These are phyloP conservation scores for Ichthyophthirius multifiliis DNA, from an alignment of 169 alveolate species.

Conservation along the genomic window DNA sequence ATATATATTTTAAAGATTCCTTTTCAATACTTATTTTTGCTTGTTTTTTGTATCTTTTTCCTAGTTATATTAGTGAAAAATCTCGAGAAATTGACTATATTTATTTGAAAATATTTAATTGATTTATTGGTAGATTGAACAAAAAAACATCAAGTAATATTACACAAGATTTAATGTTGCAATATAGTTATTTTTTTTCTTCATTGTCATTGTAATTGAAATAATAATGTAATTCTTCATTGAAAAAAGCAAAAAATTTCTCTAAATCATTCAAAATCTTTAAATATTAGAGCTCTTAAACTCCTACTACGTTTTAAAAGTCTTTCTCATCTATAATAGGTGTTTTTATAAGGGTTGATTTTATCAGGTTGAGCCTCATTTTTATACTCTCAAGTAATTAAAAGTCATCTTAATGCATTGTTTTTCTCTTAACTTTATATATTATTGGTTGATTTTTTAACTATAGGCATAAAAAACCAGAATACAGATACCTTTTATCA, in stretches of 20 bases:
- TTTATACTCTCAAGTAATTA: constrained; percentile 52
- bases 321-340: constrained; percentile 79
- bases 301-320: constrained; percentile 53
- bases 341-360: constrained; percentile 69
- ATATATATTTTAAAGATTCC: constrained; percentile 62
- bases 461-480: constrained; percentile 46
- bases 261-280: constrained; percentile 60
- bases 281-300: constrained; percentile 55
- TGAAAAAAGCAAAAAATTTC: constrained; percentile 49
- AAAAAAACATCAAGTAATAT: constrained; percentile 69
- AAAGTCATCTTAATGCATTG: constrained; percentile 48
- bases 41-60: constrained; percentile 64
- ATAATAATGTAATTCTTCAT: constrained; percentile 28
- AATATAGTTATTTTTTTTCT: too few relatives aligned
- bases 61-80: constrained; percentile 59
- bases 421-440: constrained; percentile 22
- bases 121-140: constrained; percentile 73
- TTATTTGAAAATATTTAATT: constrained; percentile 53
- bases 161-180: constrained; percentile 68
- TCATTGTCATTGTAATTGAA: too few relatives aligned
- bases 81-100: constrained; percentile 75
- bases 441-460: constrained; percentile 28
- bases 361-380: constrained; percentile 49
- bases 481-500: constrained; percentile 62
- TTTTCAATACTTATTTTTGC: constrained; percentile 54